Evolutionary conservation across 1,284 basidiomycete species (phyloP).

Genomic region (Naganishia albida): DNA sequence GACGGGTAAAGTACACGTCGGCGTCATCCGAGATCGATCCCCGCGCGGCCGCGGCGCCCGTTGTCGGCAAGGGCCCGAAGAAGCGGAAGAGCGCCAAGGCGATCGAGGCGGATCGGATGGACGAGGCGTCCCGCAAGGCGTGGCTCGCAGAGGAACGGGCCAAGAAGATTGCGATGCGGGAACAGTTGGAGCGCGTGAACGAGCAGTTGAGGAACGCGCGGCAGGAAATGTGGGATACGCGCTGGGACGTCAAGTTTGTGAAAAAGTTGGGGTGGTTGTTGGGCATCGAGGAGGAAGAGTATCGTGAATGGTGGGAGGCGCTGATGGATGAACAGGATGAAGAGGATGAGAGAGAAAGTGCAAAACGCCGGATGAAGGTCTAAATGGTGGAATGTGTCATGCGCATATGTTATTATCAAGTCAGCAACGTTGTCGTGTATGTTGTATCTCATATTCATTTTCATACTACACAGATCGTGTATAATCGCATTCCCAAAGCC

Average conservation of each 20-base stretch:
- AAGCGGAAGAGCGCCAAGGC: conserved; percentile 22
- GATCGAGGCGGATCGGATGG: conserved; percentile 18
- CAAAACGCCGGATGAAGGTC: conserved; percentile 18
- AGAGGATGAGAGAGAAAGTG: conserved; percentile 3
- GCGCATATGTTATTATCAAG: neutral
- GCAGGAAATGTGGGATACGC: conserved; percentile 15
- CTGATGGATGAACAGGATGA: conserved; percentile 25
- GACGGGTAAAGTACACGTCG: neutral
- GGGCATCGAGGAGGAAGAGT: conserved; percentile 18
- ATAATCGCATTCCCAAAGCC: neutral
- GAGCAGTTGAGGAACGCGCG: conserved; percentile 4
- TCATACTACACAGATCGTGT: conserved; percentile 16
- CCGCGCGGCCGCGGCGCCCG: neutral
- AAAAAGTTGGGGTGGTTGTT: conserved; percentile 9
- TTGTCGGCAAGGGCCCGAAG: conserved; percentile 10
- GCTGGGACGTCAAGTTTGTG: conserved; percentile 23
- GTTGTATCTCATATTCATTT: conserved; percentile 8
- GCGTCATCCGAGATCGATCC: too few species aligned
- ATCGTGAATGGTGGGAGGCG: conserved; percentile 25
- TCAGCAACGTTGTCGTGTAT: too few species aligned
- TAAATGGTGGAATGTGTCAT: neutral
- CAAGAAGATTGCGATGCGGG: conserved; percentile 14
- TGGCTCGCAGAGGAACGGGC: conserved; percentile 27
- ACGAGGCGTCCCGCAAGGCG: conserved; percentile 7
- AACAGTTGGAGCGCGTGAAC: neutral